A percentile compares a stretch with the other conserved stretches of the same genome.
phyloP scores from a whole-genome alignment of 2,329 filamentous ascomycete species.

The Aureobasidium musti region DNA sequence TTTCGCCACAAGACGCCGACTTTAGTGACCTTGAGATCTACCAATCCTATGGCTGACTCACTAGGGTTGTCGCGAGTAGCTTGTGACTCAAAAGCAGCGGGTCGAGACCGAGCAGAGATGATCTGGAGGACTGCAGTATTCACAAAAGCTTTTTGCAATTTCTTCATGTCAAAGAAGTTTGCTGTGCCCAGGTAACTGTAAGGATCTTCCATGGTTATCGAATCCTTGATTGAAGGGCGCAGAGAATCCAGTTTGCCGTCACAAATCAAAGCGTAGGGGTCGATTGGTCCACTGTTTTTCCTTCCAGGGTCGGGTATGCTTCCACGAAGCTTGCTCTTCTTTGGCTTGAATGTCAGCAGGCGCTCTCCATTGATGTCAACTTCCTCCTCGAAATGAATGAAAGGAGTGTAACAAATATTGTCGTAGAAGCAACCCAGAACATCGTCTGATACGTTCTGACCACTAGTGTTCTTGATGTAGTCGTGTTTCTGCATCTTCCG shows the following conservation, averaged over 20 bases:
- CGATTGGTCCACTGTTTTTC: slow-evolving; percentile 69
- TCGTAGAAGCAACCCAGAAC: slow-evolving; percentile 96
- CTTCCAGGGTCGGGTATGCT: slow-evolving; percentile 66
- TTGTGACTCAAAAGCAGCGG: slow-evolving; percentile 92
- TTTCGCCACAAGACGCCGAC: slow-evolving; percentile 95
- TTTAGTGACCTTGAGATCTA: slow-evolving; percentile 97
- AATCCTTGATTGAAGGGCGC: slow-evolving; percentile 84
- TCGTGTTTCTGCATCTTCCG: slow-evolving; percentile 97
- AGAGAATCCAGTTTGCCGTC: slow-evolving; percentile 83
- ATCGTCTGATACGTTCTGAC: slow-evolving; percentile 89
- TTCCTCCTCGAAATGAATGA: slow-evolving; percentile 96
- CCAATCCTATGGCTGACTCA: slow-evolving; percentile 85
- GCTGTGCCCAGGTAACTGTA: slow-evolving; percentile 84
- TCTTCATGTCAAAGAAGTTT: slow-evolving; percentile 72
- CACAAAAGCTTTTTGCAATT: slow-evolving; percentile 85
- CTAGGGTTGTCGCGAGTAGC: slow-evolving; percentile 80
- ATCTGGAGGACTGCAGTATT: slow-evolving; percentile 92
- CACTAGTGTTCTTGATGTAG: slow-evolving; percentile 91
- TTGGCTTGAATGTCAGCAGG: slow-evolving; percentile 68
- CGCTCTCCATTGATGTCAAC: slow-evolving; percentile 76
- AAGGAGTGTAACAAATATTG: slow-evolving; percentile 97
- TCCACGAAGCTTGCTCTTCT: slow-evolving; percentile 69
- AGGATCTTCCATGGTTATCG: slow-evolving; percentile 87
- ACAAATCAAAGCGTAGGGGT: slow-evolving; percentile 92
- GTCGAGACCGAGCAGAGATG: slow-evolving; percentile 86